Base-by-base conservation (phyloP, 805 yeast genomes). In the Zygosaccharomyces rouxii region DNA sequence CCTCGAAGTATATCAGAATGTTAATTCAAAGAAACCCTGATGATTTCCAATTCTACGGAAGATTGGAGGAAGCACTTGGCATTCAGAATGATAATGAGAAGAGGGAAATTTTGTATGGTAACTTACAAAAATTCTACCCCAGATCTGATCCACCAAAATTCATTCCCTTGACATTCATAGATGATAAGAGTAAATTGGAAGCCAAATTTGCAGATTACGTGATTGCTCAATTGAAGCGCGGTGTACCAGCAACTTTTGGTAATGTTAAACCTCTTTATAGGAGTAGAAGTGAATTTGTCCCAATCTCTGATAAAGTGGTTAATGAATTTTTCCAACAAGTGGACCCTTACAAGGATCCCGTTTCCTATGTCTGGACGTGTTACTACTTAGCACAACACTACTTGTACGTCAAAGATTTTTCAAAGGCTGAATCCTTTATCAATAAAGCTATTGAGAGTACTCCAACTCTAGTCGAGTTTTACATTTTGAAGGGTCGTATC, bases 221-320 rank as follows among this genome's bases (percentile, higher is more conserved):
- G 40, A 50, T 76, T 4, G 66, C 73, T 3, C 86, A 84, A 60
- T 76, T 94, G 58, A 70, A 76, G 53, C 77, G 89, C 48, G 95
- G 96, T 35, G 94, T 89, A 29, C 98, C 98, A 4, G 86, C 97
- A 1, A 78, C 94, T 4, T 94, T 90, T 69, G 84, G 84, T 47
- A 84, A 87, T 57, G 80, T 94, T 43, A 89, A 90, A 68, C 86
- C 95, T 1, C 73, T 89, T 54, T 88, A 87, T 69, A 75, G 71
- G 47, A 77, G 73, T 43, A 67, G 75, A 56, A 48, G 57, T 30
- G 52, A 55, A 7, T 72, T 63, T 56, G 63, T 66, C 16, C 53
- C 57, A 7, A 54, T 74, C 2, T 75, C 87, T 48, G 81, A 76
- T 50, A 63, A 75, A 29, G 69, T 86, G 48, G 86, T 83, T 9